Evolutionary conservation across 345 rosid genomes (phyloP).

Genomic region (Salix koriyanagi): DNA sequence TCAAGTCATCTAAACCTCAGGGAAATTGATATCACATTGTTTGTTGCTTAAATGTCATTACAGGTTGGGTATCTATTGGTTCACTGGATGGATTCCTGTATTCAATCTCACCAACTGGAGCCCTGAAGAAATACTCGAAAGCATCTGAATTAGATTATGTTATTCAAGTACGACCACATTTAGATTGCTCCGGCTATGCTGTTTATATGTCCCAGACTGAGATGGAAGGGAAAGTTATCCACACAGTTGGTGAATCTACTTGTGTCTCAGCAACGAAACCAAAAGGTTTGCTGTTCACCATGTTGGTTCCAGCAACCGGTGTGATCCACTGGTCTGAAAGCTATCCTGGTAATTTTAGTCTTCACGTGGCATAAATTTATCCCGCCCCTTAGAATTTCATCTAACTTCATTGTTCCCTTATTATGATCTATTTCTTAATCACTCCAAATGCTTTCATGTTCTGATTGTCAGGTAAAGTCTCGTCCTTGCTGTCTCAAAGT

Average conservation of each 20-base stretch:
- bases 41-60: background rate
- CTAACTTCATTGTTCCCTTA: background rate
- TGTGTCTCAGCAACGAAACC: constrained; percentile 62
- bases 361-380: background rate
- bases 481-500: constrained; percentile 39
- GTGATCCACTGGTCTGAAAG: constrained; percentile 69
- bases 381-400: background rate
- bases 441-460: constrained; percentile 1
- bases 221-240: constrained; percentile 51
- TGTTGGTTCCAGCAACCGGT: constrained; percentile 69
- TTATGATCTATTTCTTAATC: background rate
- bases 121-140: constrained; percentile 46
- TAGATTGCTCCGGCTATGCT: constrained; percentile 74
- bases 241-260: constrained; percentile 28
- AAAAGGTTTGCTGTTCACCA: constrained; percentile 44
- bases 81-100: constrained; percentile 80
- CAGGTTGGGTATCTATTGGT: constrained; percentile 81
- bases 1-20: too few species aligned
- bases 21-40: too few species aligned
- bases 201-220: constrained; percentile 62
- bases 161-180: constrained; percentile 53
- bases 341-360: constrained; percentile 51
- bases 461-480: constrained; percentile 40
- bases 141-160: constrained; percentile 36
- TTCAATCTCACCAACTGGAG: constrained; percentile 70